phyloP scores from a whole-genome alignment of 1,139 yeast species.

The Candida labiduridarum region DNA sequence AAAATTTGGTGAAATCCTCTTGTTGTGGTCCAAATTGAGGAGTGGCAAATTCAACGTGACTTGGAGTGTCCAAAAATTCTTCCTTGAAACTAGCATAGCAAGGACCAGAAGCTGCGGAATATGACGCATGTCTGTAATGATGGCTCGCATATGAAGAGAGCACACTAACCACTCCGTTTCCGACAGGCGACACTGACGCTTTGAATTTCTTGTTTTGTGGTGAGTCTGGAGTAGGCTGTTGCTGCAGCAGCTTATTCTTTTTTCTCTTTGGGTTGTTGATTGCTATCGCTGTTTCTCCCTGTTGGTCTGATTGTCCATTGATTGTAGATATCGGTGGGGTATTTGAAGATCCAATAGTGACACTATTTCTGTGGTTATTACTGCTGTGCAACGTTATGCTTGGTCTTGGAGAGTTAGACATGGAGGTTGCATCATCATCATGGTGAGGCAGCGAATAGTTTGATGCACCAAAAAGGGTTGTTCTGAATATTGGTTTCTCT shows the following conservation, averaged over 20 bases:
- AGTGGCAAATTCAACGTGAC: slow-evolving; percentile 76
- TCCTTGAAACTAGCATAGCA: slow-evolving; percentile 65
- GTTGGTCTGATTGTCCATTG: slow-evolving; percentile 7
- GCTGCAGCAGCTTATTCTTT: slow-evolving; percentile 6
- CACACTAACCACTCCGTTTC: not conserved
- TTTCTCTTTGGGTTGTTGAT: not conserved
- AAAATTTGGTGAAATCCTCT: slow-evolving; percentile 21
- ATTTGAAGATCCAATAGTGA: slow-evolving; percentile 10
- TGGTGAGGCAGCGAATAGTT: slow-evolving; percentile 12
- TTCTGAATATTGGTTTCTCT: slow-evolving; percentile 23
- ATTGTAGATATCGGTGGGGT: slow-evolving; percentile 3
- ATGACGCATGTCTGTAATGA: slow-evolving; percentile 66
- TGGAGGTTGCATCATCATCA: slow-evolving; percentile 4
- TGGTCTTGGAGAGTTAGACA: slow-evolving; percentile 15
- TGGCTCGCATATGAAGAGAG: slow-evolving; percentile 14
- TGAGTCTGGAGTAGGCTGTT: slow-evolving; percentile 12
- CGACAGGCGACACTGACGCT: slow-evolving; percentile 7
- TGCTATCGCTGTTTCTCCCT: not conserved
- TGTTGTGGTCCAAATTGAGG: slow-evolving; percentile 60
- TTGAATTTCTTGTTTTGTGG: slow-evolving; percentile 15
- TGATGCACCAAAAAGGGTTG: slow-evolving; percentile 22
- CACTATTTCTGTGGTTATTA: slow-evolving; percentile 15
- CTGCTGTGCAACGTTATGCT: slow-evolving; percentile 17
- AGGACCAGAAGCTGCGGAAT: slow-evolving; percentile 74
- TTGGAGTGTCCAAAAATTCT: slow-evolving; percentile 41